A percentile compares a stretch with the other conserved stretches of the same genome.
phyloP scores from a whole-genome alignment of 495 filamentous ascomycete species.

The Melanomma pulvis-pyrius region DNA sequence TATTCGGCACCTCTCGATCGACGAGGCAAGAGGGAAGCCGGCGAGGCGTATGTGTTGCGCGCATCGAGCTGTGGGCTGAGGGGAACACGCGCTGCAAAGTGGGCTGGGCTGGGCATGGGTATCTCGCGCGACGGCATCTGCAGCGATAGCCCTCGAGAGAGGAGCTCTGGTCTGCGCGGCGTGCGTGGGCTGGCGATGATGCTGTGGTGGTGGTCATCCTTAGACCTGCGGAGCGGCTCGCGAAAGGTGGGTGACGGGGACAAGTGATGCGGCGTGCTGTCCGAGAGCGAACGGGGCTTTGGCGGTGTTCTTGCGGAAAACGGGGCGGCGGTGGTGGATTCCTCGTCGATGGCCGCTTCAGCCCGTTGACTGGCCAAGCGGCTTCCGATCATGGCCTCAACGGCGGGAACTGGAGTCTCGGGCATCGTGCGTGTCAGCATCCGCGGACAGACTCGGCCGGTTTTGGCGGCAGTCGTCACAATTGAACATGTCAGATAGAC shows the following conservation, averaged over 20 bases:
- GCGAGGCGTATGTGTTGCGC: slow-evolving; percentile 79
- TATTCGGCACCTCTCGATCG: slow-evolving; percentile 88
- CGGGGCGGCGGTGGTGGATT: slow-evolving; percentile 7
- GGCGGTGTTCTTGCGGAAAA: slow-evolving; percentile 26
- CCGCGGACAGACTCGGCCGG: not conserved
- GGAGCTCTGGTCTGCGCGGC: slow-evolving; percentile 63
- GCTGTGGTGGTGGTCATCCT: slow-evolving; percentile 84
- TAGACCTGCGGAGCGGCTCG: slow-evolving; percentile 62
- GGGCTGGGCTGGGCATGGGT: slow-evolving; percentile 55
- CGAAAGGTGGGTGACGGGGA: slow-evolving; percentile 69
- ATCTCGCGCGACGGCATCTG: slow-evolving; percentile 68
- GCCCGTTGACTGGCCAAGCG: slow-evolving; percentile 23
- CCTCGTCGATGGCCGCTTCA: slow-evolving; percentile 14
- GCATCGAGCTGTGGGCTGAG: slow-evolving; percentile 85
- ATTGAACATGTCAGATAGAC: slow-evolving; percentile 12
- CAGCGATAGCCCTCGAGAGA: slow-evolving; percentile 66
- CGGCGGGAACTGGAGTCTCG: slow-evolving; percentile 11
- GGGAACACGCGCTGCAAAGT: slow-evolving; percentile 65
- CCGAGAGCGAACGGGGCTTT: slow-evolving; percentile 49
- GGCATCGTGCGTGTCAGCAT: slow-evolving; percentile 6
- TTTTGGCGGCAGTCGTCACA: not conserved
- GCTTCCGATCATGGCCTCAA: slow-evolving; percentile 33
- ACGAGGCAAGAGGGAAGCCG: slow-evolving; percentile 80
- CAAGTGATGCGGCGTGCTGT: slow-evolving; percentile 48
- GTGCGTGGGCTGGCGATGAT: slow-evolving; percentile 57